phyloP scores from a whole-genome alignment of 805 yeast species.

The Torulaspora microellipsoides region DNA sequence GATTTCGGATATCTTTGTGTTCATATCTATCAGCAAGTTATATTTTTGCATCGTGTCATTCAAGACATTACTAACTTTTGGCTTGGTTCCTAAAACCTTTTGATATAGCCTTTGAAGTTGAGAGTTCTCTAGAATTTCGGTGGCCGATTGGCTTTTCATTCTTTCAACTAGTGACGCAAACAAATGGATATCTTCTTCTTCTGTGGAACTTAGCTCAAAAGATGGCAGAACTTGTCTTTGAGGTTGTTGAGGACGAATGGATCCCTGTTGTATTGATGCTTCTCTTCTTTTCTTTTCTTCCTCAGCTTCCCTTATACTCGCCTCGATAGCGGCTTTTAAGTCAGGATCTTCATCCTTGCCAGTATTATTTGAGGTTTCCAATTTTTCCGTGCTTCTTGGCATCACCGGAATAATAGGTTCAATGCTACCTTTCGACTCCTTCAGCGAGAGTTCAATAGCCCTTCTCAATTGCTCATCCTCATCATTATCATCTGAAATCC shows the following conservation, averaged over 20 bases:
- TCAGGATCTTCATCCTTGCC: slow-evolving; percentile 76
- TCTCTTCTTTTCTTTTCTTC: slow-evolving; percentile 32
- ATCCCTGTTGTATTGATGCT: slow-evolving; percentile 2
- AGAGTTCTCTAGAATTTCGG: slow-evolving; percentile 34
- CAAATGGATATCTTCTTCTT: slow-evolving; percentile 63
- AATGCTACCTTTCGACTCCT: slow-evolving; percentile 40
- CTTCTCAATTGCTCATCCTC: slow-evolving; percentile 72
- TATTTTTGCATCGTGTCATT: slow-evolving; percentile 55
- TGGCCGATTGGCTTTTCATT: slow-evolving; percentile 44
- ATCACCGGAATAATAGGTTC: slow-evolving; percentile 32
- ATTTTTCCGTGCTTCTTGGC: slow-evolving; percentile 8
- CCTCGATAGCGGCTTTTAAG: slow-evolving; percentile 90
- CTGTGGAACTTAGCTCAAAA: slow-evolving; percentile 48
- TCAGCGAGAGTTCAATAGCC: slow-evolving; percentile 76
- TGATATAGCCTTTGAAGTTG: slow-evolving; percentile 43
- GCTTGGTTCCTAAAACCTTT: slow-evolving; percentile 56
- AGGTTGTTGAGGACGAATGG: slow-evolving; percentile 2
- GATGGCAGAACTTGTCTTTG: slow-evolving; percentile 8
- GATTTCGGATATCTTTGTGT: slow-evolving; percentile 71
- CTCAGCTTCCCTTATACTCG: slow-evolving; percentile 74
- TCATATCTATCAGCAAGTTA: slow-evolving; percentile 65
- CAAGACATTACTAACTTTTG: slow-evolving; percentile 61
- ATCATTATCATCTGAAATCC: slow-evolving; percentile 46
- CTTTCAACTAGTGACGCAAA: slow-evolving; percentile 64
- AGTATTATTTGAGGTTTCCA: slow-evolving; percentile 5